Evolutionary conservation across 2,329 filamentous ascomycete genomes (phyloP).

Genomic region (Xylariaceae sp.): DNA sequence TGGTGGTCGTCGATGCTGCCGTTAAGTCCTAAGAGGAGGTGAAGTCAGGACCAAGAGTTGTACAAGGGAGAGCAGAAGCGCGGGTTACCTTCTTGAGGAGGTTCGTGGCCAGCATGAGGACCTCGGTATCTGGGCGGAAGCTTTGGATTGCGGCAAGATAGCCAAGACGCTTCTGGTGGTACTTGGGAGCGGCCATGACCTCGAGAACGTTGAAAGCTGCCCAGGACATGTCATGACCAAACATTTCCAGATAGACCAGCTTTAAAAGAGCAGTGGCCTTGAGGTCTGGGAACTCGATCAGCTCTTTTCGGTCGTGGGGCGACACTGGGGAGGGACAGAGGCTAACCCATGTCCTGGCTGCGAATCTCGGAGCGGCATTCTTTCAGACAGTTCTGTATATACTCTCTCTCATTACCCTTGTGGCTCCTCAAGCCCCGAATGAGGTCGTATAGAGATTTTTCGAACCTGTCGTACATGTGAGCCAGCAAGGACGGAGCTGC

Average conservation of each 20-base stretch:
- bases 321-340: constrained; percentile 6
- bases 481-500: constrained; percentile 7
- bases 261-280: constrained; percentile 96
- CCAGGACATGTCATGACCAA: constrained; percentile 99
- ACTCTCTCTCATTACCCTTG: constrained; percentile 91
- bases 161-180: constrained; percentile 90
- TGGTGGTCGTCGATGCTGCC: constrained; percentile 67
- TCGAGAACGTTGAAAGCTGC: constrained; percentile 97
- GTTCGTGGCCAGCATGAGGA: constrained; percentile 96
- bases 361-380: constrained; percentile 94
- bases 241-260: constrained; percentile 97
- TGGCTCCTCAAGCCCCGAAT: constrained; percentile 93
- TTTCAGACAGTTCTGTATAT: constrained; percentile 87
- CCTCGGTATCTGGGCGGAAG: constrained; percentile 92
- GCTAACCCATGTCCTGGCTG: constrained; percentile 84
- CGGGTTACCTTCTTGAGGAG: constrained; percentile 77
- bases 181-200: constrained; percentile 96
- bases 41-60: constrained; percentile 1
- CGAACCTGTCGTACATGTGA: constrained; percentile 67
- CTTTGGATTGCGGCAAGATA: constrained; percentile 95
- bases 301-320: constrained; percentile 5
- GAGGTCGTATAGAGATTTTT: constrained; percentile 98
- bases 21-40: constrained; percentile 62
- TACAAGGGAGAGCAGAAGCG: background rate
- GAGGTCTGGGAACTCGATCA: constrained; percentile 57